phyloP scores from a whole-genome alignment of 495 filamentous ascomycete species.

The Patellaria atrata region DNA sequence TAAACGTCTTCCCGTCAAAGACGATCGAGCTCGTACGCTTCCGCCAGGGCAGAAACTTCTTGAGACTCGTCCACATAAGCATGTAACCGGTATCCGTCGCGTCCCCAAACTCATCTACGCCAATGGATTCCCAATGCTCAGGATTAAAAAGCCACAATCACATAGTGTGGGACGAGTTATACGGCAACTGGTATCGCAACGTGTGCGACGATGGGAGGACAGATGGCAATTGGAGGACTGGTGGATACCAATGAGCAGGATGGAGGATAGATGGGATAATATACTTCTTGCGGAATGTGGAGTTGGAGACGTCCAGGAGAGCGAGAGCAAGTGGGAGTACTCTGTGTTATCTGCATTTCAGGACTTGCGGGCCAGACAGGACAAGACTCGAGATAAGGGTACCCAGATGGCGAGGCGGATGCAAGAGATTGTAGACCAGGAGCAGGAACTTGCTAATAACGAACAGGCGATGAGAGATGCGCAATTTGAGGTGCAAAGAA shows the following conservation, averaged over 20 bases:
- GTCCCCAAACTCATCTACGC: conserved; percentile 47
- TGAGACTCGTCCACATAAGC: conserved; percentile 28
- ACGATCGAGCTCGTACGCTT: conserved; percentile 7
- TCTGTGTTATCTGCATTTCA: conserved; percentile 1
- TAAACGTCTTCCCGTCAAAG: neutral
- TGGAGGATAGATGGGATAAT: conserved; percentile 47
- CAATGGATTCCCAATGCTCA: conserved; percentile 51
- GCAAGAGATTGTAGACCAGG: conserved; percentile 33
- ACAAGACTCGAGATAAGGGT: conserved; percentile 5
- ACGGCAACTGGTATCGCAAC: conserved; percentile 31
- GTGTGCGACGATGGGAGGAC: conserved; percentile 28
- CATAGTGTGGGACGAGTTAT: conserved; percentile 41
- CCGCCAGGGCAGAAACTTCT: conserved; percentile 26
- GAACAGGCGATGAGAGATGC: conserved; percentile 22
- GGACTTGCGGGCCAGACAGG: conserved; percentile 1
- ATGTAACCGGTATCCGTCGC: conserved; percentile 38
- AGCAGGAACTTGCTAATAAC: conserved; percentile 30
- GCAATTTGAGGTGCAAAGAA: no score
- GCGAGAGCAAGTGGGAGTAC: conserved; percentile 1
- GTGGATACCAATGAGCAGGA: conserved; percentile 29
- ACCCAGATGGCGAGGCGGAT: conserved; percentile 31
- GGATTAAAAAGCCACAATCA: conserved; percentile 56
- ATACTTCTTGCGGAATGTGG: conserved; percentile 20
- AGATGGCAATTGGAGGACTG: conserved; percentile 23
- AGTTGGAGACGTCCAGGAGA: conserved; percentile 2